Evolutionary conservation across 805 yeast genomes (phyloP).

Genomic region (Myxozyma geophila): DNA sequence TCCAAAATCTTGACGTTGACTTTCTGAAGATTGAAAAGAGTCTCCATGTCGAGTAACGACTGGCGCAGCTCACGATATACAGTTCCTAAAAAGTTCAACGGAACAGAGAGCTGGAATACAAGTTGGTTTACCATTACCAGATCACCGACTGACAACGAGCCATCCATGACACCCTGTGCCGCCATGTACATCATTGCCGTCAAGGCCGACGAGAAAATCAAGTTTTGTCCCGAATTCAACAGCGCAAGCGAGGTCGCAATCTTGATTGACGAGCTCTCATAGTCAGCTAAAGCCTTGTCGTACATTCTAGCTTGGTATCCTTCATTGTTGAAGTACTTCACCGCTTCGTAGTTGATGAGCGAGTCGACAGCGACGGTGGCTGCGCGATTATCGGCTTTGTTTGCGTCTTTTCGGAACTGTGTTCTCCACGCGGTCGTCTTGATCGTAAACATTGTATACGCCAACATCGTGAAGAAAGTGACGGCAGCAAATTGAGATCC

Average conservation of each 20-base stretch:
- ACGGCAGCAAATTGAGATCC: constrained; percentile 89
- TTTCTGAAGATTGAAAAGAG: constrained; percentile 81
- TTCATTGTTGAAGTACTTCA: constrained; percentile 93
- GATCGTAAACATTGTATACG: constrained; percentile 85
- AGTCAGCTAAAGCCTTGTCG: constrained; percentile 69
- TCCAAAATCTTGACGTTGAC: constrained; percentile 71
- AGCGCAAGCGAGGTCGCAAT: constrained; percentile 79
- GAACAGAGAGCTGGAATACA: constrained; percentile 94
- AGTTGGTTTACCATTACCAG: constrained; percentile 91
- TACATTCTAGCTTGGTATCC: constrained; percentile 76
- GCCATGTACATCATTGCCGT: constrained; percentile 96
- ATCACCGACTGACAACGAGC: constrained; percentile 88
- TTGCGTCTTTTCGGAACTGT: constrained; percentile 83
- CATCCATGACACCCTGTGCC: constrained; percentile 87
- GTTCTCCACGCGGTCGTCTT: constrained; percentile 97
- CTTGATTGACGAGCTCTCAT: constrained; percentile 70
- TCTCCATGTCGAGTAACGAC: constrained; percentile 93
- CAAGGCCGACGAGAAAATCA: constrained; percentile 81
- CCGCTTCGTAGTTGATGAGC: constrained; percentile 90
- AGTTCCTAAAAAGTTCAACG: constrained; percentile 90
- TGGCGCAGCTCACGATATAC: constrained; percentile 95
- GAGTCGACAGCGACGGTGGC: constrained; percentile 94
- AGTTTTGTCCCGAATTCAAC: constrained; percentile 75
- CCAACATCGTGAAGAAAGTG: constrained; percentile 84
- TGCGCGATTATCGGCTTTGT: constrained; percentile 93